Evolutionary conservation across 2,329 filamentous ascomycete genomes (phyloP).

Genomic region (Verticillium tricorpus): DNA sequence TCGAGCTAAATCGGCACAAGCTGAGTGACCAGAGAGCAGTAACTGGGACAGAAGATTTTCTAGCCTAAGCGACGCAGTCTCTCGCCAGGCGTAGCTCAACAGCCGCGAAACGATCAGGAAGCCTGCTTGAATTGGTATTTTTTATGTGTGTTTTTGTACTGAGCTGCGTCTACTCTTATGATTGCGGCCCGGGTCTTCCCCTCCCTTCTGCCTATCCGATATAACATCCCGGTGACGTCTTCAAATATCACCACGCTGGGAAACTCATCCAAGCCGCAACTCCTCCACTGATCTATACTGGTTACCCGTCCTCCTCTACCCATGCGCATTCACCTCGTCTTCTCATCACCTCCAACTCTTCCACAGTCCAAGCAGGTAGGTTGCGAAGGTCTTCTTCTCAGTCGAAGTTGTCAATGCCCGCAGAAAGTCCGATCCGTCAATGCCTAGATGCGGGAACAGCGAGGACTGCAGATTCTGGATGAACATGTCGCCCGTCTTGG

Average conservation of each 20-base stretch:
- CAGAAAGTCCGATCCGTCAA: conserved; percentile 57
- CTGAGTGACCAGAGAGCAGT: too few species aligned
- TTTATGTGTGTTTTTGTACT: background rate
- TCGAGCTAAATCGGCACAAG: too few species aligned
- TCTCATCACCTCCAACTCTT: conserved; percentile 32
- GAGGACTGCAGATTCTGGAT: conserved; percentile 61
- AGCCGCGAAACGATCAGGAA: too few species aligned
- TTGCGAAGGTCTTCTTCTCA: conserved; percentile 58
- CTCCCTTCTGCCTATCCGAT: background rate
- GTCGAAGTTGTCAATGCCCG: conserved; percentile 52
- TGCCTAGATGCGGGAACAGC: conserved; percentile 61
- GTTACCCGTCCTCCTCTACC: background rate
- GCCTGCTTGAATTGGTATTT: background rate
- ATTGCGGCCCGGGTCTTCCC: background rate
- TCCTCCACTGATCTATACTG: background rate
- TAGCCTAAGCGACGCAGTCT: too few species aligned
- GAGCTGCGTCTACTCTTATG: background rate
- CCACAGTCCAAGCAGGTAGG: conserved; percentile 58
- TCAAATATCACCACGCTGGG: background rate
- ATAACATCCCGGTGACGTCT: background rate
- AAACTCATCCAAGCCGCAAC: background rate
- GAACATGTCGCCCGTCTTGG: conserved; percentile 82
- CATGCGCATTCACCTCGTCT: background rate
- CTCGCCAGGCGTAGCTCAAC: too few species aligned
- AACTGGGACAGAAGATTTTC: too few species aligned